Evolutionary conservation across 2,329 filamentous ascomycete genomes (phyloP).

Genomic region (Periconia sp.): DNA sequence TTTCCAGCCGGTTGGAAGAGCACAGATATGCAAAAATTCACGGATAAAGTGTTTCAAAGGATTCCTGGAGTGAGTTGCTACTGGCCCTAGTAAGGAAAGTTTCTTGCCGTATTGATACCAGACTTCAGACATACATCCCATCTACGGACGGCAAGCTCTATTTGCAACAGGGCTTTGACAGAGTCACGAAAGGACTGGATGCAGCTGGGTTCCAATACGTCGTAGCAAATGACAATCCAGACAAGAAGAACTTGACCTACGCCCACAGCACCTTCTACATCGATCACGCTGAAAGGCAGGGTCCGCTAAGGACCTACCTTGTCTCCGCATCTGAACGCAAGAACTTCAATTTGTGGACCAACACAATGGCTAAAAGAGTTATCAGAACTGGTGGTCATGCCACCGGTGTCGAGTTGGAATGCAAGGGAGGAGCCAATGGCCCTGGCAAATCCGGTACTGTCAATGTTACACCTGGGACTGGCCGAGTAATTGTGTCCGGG

Average conservation of each 20-base stretch:
- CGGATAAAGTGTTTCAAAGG: slow-evolving; percentile 65
- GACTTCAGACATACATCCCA: slow-evolving; percentile 63
- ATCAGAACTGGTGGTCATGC: slow-evolving; percentile 66
- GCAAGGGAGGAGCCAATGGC: slow-evolving; percentile 37
- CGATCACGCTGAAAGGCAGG: slow-evolving; percentile 67
- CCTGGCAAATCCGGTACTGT: slow-evolving; percentile 62
- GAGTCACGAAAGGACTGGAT: slow-evolving; percentile 63
- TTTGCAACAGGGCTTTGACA: slow-evolving; percentile 66
- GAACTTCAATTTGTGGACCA: slow-evolving; percentile 70
- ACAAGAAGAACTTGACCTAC: slow-evolving; percentile 66
- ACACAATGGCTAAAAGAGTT: slow-evolving; percentile 67
- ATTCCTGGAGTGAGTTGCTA: slow-evolving; percentile 58
- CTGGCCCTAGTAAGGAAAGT: too few relatives aligned
- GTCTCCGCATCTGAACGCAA: slow-evolving; percentile 61
- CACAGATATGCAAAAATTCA: slow-evolving; percentile 62
- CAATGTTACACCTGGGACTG: slow-evolving; percentile 62
- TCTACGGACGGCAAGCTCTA: slow-evolving; percentile 70
- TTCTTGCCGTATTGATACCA: background rate
- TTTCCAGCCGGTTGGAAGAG: slow-evolving; percentile 74
- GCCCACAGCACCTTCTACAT: slow-evolving; percentile 70
- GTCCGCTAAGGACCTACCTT: slow-evolving; percentile 72
- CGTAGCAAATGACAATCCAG: slow-evolving; percentile 63
- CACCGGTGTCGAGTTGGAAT: slow-evolving; percentile 68
- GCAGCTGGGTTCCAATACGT: slow-evolving; percentile 66
- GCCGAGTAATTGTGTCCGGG: slow-evolving; percentile 69